A percentile compares a stretch with the other conserved stretches of the same genome.
phyloP scores from a whole-genome alignment of 2,329 filamentous ascomycete species.

The Byssochlamys sp. region DNA sequence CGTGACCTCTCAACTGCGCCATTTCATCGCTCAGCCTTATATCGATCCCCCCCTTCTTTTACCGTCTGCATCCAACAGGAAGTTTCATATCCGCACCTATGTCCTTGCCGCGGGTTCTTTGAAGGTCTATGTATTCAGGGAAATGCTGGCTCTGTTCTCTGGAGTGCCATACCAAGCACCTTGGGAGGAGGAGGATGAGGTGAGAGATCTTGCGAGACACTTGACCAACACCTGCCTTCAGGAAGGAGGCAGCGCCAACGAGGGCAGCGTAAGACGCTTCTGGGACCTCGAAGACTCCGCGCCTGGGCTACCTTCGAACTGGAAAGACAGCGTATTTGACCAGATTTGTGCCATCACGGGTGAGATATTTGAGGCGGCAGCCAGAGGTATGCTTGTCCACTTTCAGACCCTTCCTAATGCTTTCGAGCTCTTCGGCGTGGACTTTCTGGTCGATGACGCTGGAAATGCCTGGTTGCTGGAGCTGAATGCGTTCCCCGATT shows the following conservation, averaged over 20 bases:
- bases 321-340: conserved; percentile 55
- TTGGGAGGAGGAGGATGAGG: conserved; percentile 29
- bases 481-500: conserved; percentile 93
- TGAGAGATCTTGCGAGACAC: conserved; percentile 59
- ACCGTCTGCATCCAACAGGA: conserved; percentile 53
- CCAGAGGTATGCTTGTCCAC: conserved; percentile 72
- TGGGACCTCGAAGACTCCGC: conserved; percentile 52
- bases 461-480: conserved; percentile 70
- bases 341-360: conserved; percentile 67
- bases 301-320: conserved; percentile 24
- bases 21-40: conserved; percentile 93
- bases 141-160: conserved; percentile 90
- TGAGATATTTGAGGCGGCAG: conserved; percentile 78
- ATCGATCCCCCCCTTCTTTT: conserved; percentile 78
- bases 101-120: conserved; percentile 72
- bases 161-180: conserved; percentile 62
- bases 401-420: conserved; percentile 82
- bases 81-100: conserved; percentile 93
- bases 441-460: conserved; percentile 67
- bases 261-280: conserved; percentile 63
- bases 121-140: conserved; percentile 72
- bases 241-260: conserved; percentile 42
- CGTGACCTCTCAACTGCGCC: conserved; percentile 79
- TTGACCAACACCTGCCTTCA: conserved; percentile 95
- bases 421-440: conserved; percentile 85